Percentiles rank a stretch among this genome's conserved stretches.
phyloP scores from a whole-genome alignment of 306 rosid genomes.

The Chamaecrista fasciculata region DNA sequence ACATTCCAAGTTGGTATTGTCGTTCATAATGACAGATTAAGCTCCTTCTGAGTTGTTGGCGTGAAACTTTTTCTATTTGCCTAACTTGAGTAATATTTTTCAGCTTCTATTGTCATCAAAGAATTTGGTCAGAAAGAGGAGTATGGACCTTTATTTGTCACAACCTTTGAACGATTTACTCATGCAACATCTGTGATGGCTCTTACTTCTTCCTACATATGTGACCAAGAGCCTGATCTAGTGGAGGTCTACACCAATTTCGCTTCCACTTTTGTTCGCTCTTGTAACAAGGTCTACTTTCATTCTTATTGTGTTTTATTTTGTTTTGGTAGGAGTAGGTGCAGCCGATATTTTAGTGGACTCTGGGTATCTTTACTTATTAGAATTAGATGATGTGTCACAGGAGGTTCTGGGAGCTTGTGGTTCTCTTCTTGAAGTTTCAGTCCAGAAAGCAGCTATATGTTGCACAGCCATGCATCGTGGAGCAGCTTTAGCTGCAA shows the following conservation, averaged over 20 bases:
- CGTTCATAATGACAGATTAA: not conserved
- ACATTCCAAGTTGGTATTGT: not conserved
- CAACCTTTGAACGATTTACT: conserved; percentile 86
- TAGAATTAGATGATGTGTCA: conserved; percentile 31
- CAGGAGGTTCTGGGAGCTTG: conserved; percentile 79
- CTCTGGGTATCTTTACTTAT: conserved; percentile 22
- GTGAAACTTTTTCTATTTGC: conserved; percentile 16
- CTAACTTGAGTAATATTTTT: conserved; percentile 33
- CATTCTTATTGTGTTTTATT: not conserved
- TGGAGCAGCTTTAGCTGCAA: conserved; percentile 97
- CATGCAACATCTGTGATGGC: conserved; percentile 82
- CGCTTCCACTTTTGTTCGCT: conserved; percentile 73
- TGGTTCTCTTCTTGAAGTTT: conserved; percentile 80
- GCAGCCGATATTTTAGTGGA: conserved; percentile 12
- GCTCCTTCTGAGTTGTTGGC: conserved; percentile 10
- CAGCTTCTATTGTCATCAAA: conserved; percentile 92
- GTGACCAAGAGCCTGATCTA: conserved; percentile 98
- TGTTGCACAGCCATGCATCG: conserved; percentile 99
- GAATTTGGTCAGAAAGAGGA: conserved; percentile 87
- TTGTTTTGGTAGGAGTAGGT: not conserved
- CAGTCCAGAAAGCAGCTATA: conserved; percentile 89
- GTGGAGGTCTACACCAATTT: conserved; percentile 95
- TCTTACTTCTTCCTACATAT: conserved; percentile 87
- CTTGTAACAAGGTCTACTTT: conserved; percentile 67
- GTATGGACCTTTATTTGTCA: conserved; percentile 76